A percentile compares a stretch with the other conserved stretches of the same genome.
These are phyloP conservation scores for Peronospora farinosa DNA, from an alignment of 352 stramenopile genomes.

Conservation along the genomic window DNA sequence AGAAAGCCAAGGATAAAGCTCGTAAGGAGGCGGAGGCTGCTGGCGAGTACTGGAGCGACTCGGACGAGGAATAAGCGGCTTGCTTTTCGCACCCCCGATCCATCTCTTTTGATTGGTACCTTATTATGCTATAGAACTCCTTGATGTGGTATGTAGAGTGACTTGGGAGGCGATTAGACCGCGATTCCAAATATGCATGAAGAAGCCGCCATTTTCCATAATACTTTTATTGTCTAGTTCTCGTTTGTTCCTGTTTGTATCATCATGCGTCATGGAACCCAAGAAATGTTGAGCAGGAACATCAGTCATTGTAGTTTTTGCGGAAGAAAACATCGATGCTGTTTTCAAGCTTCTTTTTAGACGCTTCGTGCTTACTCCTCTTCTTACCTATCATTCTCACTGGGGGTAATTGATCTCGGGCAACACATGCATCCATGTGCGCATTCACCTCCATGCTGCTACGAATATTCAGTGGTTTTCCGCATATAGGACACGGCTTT, in stretches of 20 bases:
- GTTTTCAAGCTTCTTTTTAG: conserved; percentile 14
- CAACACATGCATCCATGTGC: conserved; percentile 53
- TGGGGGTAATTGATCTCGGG: conserved; percentile 4
- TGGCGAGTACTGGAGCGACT: conserved; percentile 82
- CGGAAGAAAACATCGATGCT: conserved; percentile 29
- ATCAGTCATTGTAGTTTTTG: conserved; percentile 14
- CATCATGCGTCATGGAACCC: neutral
- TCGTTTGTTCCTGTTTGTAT: neutral
- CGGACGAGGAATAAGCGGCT: conserved; percentile 56
- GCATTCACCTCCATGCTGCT: conserved; percentile 54
- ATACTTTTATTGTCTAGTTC: neutral
- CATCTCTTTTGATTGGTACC: conserved; percentile 30
- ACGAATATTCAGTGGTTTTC: conserved; percentile 42
- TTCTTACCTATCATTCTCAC: conserved; percentile 11
- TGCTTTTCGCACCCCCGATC: conserved; percentile 22
- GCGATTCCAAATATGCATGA: conserved; percentile 32
- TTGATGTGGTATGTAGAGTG: conserved; percentile 38
- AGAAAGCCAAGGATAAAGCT: conserved; percentile 85
- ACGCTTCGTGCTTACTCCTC: conserved; percentile 8
- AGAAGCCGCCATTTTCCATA: conserved; percentile 9
- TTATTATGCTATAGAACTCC: conserved; percentile 42
- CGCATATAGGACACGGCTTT: conserved; percentile 51
- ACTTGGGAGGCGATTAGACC: conserved; percentile 30
- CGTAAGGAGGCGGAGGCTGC: conserved; percentile 83
- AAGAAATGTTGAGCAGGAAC: neutral